Percentiles rank a stretch among this genome's conserved stretches.
Evolutionary conservation across 2,329 filamentous ascomycete species (phyloP).

Genomic region (Fusarium nelsonii): DNA sequence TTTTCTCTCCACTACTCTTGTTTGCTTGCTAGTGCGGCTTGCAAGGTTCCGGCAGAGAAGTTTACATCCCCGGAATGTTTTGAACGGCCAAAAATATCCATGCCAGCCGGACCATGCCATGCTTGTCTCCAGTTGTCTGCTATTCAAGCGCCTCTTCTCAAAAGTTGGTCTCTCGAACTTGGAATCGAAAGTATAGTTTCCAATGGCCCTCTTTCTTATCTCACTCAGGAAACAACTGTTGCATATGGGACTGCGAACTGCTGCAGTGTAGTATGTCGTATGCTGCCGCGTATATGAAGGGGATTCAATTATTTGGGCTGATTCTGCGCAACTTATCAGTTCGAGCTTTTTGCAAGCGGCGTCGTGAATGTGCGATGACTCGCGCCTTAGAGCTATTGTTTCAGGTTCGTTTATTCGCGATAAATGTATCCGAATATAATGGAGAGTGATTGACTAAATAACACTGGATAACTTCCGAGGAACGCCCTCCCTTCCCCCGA

Average conservation of each 20-base stretch:
- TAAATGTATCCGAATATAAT: not conserved
- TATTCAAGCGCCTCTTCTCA: not conserved
- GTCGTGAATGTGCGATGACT: slow-evolving; percentile 2
- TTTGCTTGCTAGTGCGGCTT: slow-evolving; percentile 1
- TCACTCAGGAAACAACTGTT: not conserved
- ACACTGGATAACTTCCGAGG: not conserved
- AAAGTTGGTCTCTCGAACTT: not conserved
- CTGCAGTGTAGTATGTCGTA: slow-evolving; percentile 7
- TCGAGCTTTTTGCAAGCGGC: slow-evolving; percentile 14
- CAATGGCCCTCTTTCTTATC: not conserved
- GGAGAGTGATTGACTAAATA: not conserved
- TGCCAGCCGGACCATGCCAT: too few relatives aligned
- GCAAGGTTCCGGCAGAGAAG: slow-evolving; percentile 18
- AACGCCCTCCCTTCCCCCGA: not conserved
- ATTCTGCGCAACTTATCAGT: slow-evolving; percentile 12
- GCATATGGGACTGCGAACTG: not conserved
- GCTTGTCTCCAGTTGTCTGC: not conserved
- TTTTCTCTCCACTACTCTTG: not conserved
- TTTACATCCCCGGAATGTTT: slow-evolving; percentile 26
- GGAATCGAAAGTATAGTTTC: not conserved
- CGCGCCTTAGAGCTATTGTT: slow-evolving; percentile 11
- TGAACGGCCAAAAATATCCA: not conserved
- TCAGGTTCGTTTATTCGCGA: slow-evolving; percentile 12
- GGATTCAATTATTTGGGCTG: slow-evolving; percentile 4
- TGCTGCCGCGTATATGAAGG: slow-evolving; percentile 7